Base-by-base conservation (phyloP, 1,284 basidiomycete genomes). In the Naganishia cerealis region DNA sequence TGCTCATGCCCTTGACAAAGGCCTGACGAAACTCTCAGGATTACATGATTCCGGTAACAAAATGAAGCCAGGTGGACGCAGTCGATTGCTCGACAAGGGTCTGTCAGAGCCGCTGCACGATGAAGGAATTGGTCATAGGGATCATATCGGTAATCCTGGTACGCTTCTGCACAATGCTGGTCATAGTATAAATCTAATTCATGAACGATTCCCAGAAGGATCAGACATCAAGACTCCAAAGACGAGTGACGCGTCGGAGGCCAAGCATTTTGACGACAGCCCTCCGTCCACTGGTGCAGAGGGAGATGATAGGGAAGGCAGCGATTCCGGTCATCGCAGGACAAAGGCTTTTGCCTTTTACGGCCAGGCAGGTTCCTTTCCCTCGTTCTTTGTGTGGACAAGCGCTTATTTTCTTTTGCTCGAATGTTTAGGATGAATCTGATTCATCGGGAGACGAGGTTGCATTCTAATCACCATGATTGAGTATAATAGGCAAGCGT, bases 121-220 rank as follows among this genome's bases (percentile, higher is more conserved):
- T 5, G 76, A 75, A 63, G 85, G 85, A 70, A 79, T 79, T 18
- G 85, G 85, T 7, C 81, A 83, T 38, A 79, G 86, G 50, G 86
- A 87, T 72, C 82, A 87, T 70, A 82, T 86, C 50, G 81, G 85
- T 69, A 78, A 81, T 29, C 81, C 82, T 48, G 81, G 81, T 36
- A 73, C 74, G 42, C 80, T 81, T 18, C 76, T 82, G 57, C 77
- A 80, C 65, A 83, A 84, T 72, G 83, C 77, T 65, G 84, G 82
- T 71, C 86, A 84, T 74, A 82, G 84, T 66, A 87, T 88, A 18
- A 80, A 77, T 70, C 83, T 81, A 69, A 81, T 81, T 54, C 86
- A 87, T 29, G 48, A 50, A 26, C 48, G 42, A 29, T 48, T 58
- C 8, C 40, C 82, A 42, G 84, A 87, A 57, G 75, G 80, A 21